A percentile compares a stretch with the other conserved stretches of the same genome.
phyloP scores from a whole-genome alignment of 2,329 filamentous ascomycete genomes.

The Fusarium haematococcum region DNA sequence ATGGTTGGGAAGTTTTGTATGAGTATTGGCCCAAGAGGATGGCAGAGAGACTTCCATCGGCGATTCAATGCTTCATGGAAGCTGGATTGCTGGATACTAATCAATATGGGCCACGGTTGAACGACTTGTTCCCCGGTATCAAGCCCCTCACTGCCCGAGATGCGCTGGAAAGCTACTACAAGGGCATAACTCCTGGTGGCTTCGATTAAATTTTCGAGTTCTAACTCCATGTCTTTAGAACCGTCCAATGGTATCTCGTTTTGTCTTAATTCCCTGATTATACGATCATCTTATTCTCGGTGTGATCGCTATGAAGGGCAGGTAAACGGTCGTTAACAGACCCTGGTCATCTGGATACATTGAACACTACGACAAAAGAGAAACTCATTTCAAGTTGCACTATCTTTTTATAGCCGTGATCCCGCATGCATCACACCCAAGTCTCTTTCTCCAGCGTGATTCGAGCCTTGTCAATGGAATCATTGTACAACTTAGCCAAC shows the following conservation, averaged over 20 bases:
- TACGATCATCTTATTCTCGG: too few relatives aligned
- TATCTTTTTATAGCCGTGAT: too few relatives aligned
- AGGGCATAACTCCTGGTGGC: not conserved
- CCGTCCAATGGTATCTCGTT: rapidly evolving
- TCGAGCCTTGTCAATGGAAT: not conserved
- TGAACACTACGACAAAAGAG: not conserved
- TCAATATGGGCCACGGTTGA: not conserved
- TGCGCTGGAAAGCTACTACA: slow-evolving; percentile 38
- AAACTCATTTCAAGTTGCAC: not conserved
- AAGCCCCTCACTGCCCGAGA: not conserved
- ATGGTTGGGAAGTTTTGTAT: too few relatives aligned
- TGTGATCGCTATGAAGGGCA: too few relatives aligned
- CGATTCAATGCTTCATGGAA: too few relatives aligned
- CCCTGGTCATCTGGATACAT: not conserved
- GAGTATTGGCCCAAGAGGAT: too few relatives aligned
- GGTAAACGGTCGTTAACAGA: too few relatives aligned
- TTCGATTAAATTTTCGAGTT: not conserved
- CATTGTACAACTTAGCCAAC: not conserved
- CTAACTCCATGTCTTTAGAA: not conserved
- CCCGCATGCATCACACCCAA: too few relatives aligned
- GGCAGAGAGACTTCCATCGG: too few relatives aligned
- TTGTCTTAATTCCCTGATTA: not conserved
- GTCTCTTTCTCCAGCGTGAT: not conserved
- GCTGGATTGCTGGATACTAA: too few relatives aligned
- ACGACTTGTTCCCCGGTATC: slow-evolving; percentile 6